Evolutionary conservation across 176 grass and related monocot species (phyloP).

Genomic region (Dactylis glomerata): DNA sequence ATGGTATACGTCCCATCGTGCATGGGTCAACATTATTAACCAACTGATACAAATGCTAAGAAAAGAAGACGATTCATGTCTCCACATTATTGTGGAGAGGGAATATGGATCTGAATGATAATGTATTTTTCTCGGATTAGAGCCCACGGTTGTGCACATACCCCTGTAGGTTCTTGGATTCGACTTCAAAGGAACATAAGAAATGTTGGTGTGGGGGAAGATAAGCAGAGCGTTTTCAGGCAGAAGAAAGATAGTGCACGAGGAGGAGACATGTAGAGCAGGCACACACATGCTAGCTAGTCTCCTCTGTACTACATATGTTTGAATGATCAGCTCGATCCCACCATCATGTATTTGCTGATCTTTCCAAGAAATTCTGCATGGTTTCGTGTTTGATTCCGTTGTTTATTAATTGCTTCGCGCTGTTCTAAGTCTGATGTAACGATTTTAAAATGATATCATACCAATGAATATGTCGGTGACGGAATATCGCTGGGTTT

Average conservation of each 20-base stretch:
- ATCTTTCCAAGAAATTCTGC: neutral
- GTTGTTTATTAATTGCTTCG: neutral
- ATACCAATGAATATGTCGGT: neutral
- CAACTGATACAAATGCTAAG: neutral
- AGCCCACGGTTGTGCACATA: neutral
- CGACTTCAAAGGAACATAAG: neutral
- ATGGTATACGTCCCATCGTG: neutral
- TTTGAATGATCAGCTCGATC: neutral
- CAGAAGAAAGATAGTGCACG: neutral
- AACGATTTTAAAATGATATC: neutral
- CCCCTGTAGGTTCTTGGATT: neutral
- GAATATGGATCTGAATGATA: neutral
- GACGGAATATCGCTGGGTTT: neutral
- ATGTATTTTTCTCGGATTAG: neutral
- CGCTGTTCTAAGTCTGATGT: neutral
- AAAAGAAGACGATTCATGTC: neutral
- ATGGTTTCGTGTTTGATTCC: neutral
- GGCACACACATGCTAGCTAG: neutral
- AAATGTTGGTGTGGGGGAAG: neutral
- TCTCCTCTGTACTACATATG: neutral
- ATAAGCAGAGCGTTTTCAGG: neutral
- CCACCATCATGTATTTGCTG: neutral
- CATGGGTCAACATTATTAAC: conserved; percentile 3
- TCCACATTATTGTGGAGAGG: neutral
- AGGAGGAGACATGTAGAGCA: neutral